Conservation (phyloP, 305 asterid species). For the Rubia peregrina region DNA sequence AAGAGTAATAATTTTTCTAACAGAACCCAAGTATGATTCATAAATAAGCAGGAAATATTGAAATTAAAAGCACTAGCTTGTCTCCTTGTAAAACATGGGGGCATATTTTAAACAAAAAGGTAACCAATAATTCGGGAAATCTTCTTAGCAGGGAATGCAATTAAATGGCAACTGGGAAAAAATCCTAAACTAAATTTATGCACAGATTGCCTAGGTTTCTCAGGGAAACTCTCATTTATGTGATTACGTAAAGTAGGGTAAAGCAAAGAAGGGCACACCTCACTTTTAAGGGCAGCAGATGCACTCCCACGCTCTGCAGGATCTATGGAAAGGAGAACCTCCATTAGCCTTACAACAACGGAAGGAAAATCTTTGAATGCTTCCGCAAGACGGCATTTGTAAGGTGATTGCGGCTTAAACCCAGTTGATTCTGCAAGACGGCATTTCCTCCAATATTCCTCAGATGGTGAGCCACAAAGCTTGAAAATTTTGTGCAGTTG, state of each 20-base stretch:
- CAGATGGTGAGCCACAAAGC: constrained; percentile 96
- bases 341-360: constrained; percentile 56
- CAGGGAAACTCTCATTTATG: background rate
- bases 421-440: constrained; percentile 37
- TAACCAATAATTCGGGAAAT: too few relatives aligned
- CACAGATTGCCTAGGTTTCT: background rate
- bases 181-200: background rate
- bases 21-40: background rate
- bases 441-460: constrained; percentile 59
- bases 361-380: constrained; percentile 68
- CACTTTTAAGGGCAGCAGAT: constrained; percentile 57
- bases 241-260: background rate
- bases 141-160: background rate
- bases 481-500: constrained; percentile 95
- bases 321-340: constrained; percentile 72
- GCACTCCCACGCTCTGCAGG: constrained; percentile 78
- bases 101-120: background rate
- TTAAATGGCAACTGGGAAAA: background rate
- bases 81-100: background rate
- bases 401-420: constrained; percentile 69
- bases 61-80: background rate
- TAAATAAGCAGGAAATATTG: background rate
- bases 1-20: background rate
- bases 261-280: constrained; percentile 33
- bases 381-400: constrained; percentile 64